A percentile compares a stretch with the other conserved stretches of the same genome.
These are phyloP conservation scores for Oryza glaberrima DNA, from an alignment of 176 grass and related monocot species.

Conservation along the genomic window DNA sequence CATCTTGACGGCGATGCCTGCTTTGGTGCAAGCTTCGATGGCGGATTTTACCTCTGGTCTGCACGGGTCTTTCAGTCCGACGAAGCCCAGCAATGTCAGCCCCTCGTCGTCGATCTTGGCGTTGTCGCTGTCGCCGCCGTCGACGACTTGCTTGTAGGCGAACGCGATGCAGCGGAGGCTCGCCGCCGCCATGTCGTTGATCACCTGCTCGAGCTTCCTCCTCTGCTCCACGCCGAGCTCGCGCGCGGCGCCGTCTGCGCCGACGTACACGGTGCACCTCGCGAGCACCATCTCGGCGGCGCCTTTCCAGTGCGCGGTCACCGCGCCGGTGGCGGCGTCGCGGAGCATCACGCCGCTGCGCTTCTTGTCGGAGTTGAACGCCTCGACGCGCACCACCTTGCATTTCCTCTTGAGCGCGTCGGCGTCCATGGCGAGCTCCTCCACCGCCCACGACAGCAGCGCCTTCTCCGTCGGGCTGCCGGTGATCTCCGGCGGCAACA, in stretches of 20 bases:
- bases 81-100: constrained; percentile 69
- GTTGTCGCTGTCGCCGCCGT: not conserved
- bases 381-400: constrained; percentile 73
- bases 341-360: constrained; percentile 66
- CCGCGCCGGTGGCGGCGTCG: constrained; percentile 31
- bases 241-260: constrained; percentile 22
- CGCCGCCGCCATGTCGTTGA: constrained; percentile 57
- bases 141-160: constrained; percentile 58
- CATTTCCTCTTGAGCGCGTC: constrained; percentile 41
- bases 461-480: constrained; percentile 98
- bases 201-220: constrained; percentile 49
- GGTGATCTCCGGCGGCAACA: constrained; percentile 57
- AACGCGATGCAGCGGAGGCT: constrained; percentile 87
- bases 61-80: constrained; percentile 87
- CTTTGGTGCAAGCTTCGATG: constrained; percentile 58
- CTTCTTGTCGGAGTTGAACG: constrained; percentile 97
- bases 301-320: constrained; percentile 82
- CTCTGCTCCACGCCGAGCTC: constrained; percentile 42
- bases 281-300: constrained; percentile 82
- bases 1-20: constrained; percentile 77
- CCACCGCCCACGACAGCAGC: constrained; percentile 76
- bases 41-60: constrained; percentile 65
- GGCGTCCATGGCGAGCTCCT: constrained; percentile 57
- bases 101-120: constrained; percentile 53
- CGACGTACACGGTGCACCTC: constrained; percentile 49